Evolutionary conservation across 129 eudicot species (phyloP), one percentile per base, ranked within the genome.

Genomic region (Rutidosis leptorrhynchoides): DNA sequence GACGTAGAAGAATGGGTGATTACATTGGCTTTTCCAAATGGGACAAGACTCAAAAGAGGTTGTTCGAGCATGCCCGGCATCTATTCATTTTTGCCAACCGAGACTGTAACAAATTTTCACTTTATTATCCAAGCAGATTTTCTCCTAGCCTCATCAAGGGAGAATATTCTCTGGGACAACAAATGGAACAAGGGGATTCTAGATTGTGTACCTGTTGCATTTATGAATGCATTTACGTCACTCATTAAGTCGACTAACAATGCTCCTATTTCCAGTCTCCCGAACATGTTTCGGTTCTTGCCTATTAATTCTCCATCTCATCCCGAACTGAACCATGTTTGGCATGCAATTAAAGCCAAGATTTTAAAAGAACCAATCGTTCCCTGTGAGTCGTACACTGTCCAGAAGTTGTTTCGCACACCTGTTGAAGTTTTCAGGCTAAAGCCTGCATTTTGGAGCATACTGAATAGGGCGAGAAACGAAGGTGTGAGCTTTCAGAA

Each of bases 151-250:
- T 78, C 90, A 1, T 84, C 90, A 20, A 64, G 90, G 29, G 87
- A 84, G 57, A 81, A 77, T 28, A 84, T 84, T 19, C 74, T 84
- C 45, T 42, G 81, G 77, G 90, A 78, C 43, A 57, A 75, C 64
- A 73, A n/a, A 64, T 81, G 90, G 90, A 81, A 81, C 77, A 72
- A 75, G 29, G 86, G 90, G 26, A 84, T 84, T 71, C 86, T 84
- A 28, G 75, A 68, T 52, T 78, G 80, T 7, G 70, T 84, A 1
- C 81, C 83, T 5, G 5, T 32, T 27, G 82, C 90, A 7, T 84
- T 84, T 55, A 4, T 81, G 16, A 68, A 79, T 27, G 90, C 90
- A 1, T 84, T 84, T 57, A 82, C 64, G 59, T 68, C 79, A 28
- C 75, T 81, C 2, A 65, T 85, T 67, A 85, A 62, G 65, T 56